Conservation (phyloP, 140 eudicot species). For the Anethum foeniculum region DNA sequence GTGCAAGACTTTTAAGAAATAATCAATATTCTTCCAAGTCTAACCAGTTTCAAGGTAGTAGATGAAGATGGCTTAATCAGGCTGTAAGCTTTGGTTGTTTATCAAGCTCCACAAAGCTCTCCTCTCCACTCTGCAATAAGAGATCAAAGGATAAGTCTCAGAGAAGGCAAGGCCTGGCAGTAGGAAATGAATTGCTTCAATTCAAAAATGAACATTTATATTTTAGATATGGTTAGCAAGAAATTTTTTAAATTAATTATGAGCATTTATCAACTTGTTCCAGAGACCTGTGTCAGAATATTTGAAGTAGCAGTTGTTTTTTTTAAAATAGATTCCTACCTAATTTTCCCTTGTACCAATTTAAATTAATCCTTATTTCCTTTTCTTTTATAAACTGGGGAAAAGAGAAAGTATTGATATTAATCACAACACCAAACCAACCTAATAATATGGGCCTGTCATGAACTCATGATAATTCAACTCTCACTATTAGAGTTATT, state of each 20-base stretch:
- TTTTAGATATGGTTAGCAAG: too few relatives aligned
- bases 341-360: too few relatives aligned
- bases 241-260: too few relatives aligned
- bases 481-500: not conserved
- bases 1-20: not conserved
- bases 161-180: not conserved
- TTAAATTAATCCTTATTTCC: not conserved
- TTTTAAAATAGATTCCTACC: too few relatives aligned
- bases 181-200: too few relatives aligned
- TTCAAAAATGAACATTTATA: too few relatives aligned
- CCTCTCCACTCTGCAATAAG: not conserved
- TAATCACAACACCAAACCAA: not conserved
- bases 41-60: not conserved
- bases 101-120: not conserved
- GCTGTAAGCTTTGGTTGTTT: not conserved
- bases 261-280: too few relatives aligned
- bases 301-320: too few relatives aligned
- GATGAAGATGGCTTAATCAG: not conserved
- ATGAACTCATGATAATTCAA: too few relatives aligned
- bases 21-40: not conserved
- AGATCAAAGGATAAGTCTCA: not conserved
- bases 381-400: not conserved
- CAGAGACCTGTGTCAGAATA: too few relatives aligned
- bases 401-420: not conserved
- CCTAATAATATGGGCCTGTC: not conserved